A percentile compares a stretch with the other conserved stretches of the same genome.
Conservation (phyloP, 164 flowering plant genomes). For the Annona squamosa region DNA sequence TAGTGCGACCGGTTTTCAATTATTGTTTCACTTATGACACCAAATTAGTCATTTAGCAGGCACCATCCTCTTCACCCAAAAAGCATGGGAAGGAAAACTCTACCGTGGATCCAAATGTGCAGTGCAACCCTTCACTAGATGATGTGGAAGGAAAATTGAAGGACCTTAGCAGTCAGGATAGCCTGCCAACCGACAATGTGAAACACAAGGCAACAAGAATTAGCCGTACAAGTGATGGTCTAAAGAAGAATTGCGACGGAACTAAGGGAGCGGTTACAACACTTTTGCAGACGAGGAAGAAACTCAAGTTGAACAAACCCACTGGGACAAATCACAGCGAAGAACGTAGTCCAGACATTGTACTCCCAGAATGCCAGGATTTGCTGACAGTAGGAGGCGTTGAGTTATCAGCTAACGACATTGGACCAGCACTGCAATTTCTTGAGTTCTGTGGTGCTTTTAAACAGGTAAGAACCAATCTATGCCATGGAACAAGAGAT, state of each 20-base stretch:
- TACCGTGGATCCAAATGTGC: slow-evolving; percentile 22
- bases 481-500: not conserved
- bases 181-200: not conserved
- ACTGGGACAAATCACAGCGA: slow-evolving; percentile 2
- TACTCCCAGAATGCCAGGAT: slow-evolving; percentile 45
- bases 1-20: not conserved
- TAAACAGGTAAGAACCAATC: slow-evolving; percentile 48
- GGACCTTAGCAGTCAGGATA: not conserved
- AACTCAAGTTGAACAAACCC: slow-evolving; percentile 7
- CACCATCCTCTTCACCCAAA: slow-evolving; percentile 18
- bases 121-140: slow-evolving; percentile 1
- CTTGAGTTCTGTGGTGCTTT: slow-evolving; percentile 83
- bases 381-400: slow-evolving; percentile 43
- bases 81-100: slow-evolving; percentile 57
- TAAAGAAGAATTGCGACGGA: slow-evolving; percentile 1
- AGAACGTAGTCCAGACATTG: slow-evolving; percentile 16
- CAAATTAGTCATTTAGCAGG: slow-evolving; percentile 19
- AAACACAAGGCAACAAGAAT: not conserved
- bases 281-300: slow-evolving; percentile 3
- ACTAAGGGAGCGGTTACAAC: slow-evolving; percentile 8
- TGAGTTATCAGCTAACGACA: slow-evolving; percentile 49
- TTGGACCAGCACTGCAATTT: slow-evolving; percentile 78
- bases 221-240: not conserved
- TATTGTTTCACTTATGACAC: not conserved
- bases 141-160: slow-evolving; percentile 12